These are phyloP conservation scores for Aspergillus quadricinctus DNA, from an alignment of 2,329 filamentous ascomycete species.

Conservation along the genomic window DNA sequence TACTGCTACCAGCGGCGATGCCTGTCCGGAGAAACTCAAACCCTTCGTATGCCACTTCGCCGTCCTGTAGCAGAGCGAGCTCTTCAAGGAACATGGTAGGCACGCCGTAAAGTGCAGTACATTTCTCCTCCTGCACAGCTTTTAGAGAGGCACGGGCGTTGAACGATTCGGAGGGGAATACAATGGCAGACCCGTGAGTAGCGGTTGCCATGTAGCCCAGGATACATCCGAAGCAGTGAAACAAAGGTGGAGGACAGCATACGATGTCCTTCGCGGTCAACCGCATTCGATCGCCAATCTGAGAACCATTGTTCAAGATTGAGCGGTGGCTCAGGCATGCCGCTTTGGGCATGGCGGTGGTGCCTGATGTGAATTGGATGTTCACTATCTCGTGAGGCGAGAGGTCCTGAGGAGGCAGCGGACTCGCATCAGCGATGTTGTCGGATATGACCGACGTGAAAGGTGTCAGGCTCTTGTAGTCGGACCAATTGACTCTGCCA, in stretches of 20 bases:
- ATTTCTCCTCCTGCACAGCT: constrained; percentile 59
- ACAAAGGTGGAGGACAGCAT: constrained; percentile 57
- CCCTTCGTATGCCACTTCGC: constrained; percentile 45
- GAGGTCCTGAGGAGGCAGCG: constrained; percentile 43
- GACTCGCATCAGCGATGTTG: constrained; percentile 36
- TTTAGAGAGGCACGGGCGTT: constrained; percentile 68
- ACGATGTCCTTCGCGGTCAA: constrained; percentile 68
- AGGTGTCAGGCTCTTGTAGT: constrained; percentile 41
- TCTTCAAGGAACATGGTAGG: constrained; percentile 93
- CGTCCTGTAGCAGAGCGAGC: constrained; percentile 66
- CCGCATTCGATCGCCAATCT: constrained; percentile 82
- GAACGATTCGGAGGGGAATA: constrained; percentile 85
- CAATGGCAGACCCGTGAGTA: constrained; percentile 72
- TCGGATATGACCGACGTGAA: constrained; percentile 46
- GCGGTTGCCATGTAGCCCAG: constrained; percentile 95
- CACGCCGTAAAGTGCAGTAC: constrained; percentile 77
- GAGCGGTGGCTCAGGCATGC: constrained; percentile 79
- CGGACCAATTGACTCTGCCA: constrained; percentile 47
- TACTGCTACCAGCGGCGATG: constrained; percentile 81
- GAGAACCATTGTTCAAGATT: constrained; percentile 88
- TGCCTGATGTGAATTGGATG: constrained; percentile 97
- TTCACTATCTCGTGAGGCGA: constrained; percentile 74
- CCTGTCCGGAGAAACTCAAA: constrained; percentile 74
- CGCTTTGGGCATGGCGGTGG: constrained; percentile 84
- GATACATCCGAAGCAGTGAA: constrained; percentile 79